phyloP scores from a whole-genome alignment of 768 basidiomycete species.

The Trametopsis cervina region DNA sequence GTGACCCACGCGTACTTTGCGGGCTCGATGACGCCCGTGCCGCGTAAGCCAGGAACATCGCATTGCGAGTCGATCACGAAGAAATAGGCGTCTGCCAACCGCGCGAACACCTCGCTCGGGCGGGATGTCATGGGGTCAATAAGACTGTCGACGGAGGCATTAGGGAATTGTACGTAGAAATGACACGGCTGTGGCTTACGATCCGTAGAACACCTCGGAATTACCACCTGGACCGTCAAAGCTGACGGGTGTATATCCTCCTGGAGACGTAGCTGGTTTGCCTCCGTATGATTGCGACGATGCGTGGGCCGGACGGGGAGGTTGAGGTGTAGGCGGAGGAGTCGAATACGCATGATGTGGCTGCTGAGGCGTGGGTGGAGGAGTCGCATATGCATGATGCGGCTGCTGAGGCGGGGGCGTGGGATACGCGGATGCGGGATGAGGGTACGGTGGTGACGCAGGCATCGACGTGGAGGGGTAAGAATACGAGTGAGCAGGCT shows the following conservation, averaged over 20 bases:
- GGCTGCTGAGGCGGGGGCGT: neutral
- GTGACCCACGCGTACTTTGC: conserved; percentile 4
- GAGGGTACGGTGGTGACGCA: neutral
- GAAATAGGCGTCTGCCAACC: conserved; percentile 1
- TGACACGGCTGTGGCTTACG: neutral
- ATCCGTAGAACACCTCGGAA: conserved; percentile 2
- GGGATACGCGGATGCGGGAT: neutral
- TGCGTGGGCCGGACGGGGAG: too few relatives aligned
- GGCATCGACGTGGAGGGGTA: neutral
- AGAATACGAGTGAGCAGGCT: neutral
- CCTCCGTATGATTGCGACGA: too few relatives aligned
- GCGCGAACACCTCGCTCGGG: conserved; percentile 1
- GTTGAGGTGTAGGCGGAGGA: neutral
- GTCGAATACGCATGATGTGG: neutral
- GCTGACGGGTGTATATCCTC: neutral
- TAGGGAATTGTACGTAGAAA: neutral
- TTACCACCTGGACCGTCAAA: neutral
- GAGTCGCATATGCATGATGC: too few relatives aligned
- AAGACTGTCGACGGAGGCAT: neutral
- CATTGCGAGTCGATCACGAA: conserved; percentile 3
- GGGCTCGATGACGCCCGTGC: conserved; percentile 6
- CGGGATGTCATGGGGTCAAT: conserved; percentile 1
- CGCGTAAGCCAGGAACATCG: conserved; percentile 5
- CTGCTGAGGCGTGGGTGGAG: neutral
- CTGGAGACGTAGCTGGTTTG: too few relatives aligned